Evolutionary conservation across 176 grass and related monocot species (phyloP).

Genomic region (Oryza glumipatula): DNA sequence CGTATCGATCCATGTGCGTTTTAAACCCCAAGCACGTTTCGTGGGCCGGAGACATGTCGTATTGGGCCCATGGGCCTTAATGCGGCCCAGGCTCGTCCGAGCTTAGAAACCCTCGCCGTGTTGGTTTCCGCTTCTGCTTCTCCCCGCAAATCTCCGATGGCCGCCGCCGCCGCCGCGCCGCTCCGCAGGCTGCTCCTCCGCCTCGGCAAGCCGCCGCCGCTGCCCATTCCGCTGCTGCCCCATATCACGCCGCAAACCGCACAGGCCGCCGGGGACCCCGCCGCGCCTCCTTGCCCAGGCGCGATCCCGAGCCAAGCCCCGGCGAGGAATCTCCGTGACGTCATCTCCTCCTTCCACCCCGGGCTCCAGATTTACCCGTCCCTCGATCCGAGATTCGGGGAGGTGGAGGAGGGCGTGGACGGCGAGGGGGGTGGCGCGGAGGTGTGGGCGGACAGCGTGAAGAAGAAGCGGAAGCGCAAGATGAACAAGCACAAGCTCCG

Average conservation of each 20-base stretch:
- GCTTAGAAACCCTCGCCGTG: background rate
- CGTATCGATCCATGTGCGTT: too few relatives aligned
- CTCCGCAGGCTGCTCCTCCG: constrained; percentile 43
- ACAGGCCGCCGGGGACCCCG: background rate
- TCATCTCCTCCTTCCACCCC: constrained; percentile 50
- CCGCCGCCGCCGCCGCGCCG: constrained; percentile 41
- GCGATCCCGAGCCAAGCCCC: background rate
- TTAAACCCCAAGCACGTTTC: too few relatives aligned
- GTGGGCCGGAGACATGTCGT: background rate
- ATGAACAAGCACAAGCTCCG: constrained; percentile 99
- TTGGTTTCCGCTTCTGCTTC: background rate
- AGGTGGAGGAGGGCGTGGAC: constrained; percentile 17
- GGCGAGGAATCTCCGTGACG: constrained; percentile 38
- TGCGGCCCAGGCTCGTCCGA: background rate
- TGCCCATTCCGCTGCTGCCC: constrained; percentile 35
- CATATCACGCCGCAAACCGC: constrained; percentile 18
- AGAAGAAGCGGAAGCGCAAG: constrained; percentile 99
- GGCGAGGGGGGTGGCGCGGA: constrained; percentile 1
- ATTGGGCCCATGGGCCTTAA: background rate
- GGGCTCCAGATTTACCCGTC: constrained; percentile 40
- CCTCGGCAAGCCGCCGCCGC: constrained; percentile 38
- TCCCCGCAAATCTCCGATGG: constrained; percentile 38
- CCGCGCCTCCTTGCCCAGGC: background rate
- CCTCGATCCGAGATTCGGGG: constrained; percentile 28
- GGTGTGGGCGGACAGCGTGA: constrained; percentile 95